Base-by-base conservation (phyloP, 768 basidiomycete species). In the Neoboletus brunneissimus region DNA sequence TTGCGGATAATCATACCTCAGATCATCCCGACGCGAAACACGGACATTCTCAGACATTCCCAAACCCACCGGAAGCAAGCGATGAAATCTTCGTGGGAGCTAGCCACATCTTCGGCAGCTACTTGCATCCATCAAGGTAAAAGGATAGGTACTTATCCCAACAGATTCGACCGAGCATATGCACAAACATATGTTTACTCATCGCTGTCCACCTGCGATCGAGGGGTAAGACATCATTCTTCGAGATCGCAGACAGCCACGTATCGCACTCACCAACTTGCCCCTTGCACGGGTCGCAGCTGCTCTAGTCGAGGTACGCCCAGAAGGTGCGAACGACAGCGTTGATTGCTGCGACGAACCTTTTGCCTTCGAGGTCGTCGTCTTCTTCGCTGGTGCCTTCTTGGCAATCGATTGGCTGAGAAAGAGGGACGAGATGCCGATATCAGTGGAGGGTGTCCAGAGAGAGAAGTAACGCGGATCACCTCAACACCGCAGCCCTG, bases 231-330 rank as follows among this genome's bases (percentile, higher is more conserved):
- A 9, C 11, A 12, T 29, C 6, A 43, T 20, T 48, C 34, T 5
- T 10, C 9, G 12, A 40, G n/a, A 27, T 35, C 41, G 13, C 8
- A 13, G 13, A 23, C 16, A 13, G 29, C 46, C 50, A 71, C 77
- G 56, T 48, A 81, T 79, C 52, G 69, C 67, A 37, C 64, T 73
- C 4, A 82, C 79, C 72, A 88, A 81, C 71, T 75, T 89, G 42
- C 81, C 80, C 63, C 77, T 82, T 11, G 90, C 87, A 63, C 77
- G 84, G 18, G 83, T 77, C 8, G 90, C 89, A 15, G 90, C 89
- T 0, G 87, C 79, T 51, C 89, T 72, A 1, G 84, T 82, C 16
- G 84, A 80, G 34, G 63, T 69, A 9, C 85, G 75, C 8, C 81
- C 80, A 31, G 79, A 76, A 11, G 88, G 84, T 0, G 84, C 81